phyloP scores from a whole-genome alignment of 148 eudicot genomes.

The Rhododendron kiyosumense region DNA sequence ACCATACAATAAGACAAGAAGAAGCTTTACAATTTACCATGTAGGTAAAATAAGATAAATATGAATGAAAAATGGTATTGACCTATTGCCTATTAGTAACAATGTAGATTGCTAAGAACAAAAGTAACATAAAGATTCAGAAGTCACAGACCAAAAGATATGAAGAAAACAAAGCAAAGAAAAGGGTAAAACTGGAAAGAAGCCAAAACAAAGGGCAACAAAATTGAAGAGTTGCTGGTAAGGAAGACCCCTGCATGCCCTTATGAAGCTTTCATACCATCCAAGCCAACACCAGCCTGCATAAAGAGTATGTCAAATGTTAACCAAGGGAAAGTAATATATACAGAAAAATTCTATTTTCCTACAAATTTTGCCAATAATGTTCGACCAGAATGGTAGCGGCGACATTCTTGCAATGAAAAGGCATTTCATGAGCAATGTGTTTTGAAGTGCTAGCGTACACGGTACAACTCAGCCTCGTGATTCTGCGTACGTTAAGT shows the following conservation, averaged over 20 bases:
- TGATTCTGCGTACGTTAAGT: background rate
- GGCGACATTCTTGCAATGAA: background rate
- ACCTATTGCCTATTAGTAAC: background rate
- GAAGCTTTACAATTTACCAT: too few species aligned
- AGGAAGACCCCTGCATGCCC: background rate
- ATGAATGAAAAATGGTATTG: too few species aligned
- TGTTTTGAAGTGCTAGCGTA: background rate
- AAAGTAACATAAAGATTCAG: background rate
- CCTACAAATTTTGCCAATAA: background rate
- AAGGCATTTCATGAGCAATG: background rate
- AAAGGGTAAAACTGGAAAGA: background rate
- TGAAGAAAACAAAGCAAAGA: background rate
- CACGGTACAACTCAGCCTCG: background rate
- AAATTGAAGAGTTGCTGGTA: background rate
- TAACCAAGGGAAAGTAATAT: background rate
- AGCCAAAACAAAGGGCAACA: slow-evolving; percentile 4
- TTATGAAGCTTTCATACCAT: slow-evolving; percentile 51
- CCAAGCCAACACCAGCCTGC: slow-evolving; percentile 66
- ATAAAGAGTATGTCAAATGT: background rate
- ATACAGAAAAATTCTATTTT: background rate
- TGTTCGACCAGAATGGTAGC: background rate
- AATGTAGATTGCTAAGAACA: background rate
- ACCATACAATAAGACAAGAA: too few species aligned
- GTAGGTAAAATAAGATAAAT: too few species aligned
- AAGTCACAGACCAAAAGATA: background rate